These are phyloP conservation scores for Calonectria hawksworthii DNA, from an alignment of 2,329 filamentous ascomycete species.

Conservation along the genomic window DNA sequence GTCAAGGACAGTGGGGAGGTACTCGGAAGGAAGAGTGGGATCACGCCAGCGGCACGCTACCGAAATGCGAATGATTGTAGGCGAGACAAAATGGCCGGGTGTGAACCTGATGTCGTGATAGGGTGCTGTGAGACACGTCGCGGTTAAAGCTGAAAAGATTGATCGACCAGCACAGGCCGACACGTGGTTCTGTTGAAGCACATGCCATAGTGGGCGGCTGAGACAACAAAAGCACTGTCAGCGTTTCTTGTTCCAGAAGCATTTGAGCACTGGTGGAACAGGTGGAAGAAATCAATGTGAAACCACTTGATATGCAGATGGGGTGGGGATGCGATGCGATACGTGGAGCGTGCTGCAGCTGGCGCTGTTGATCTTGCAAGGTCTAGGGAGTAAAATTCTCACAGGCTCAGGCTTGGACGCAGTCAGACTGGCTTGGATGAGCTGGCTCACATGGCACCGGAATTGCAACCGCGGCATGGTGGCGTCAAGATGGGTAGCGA, in stretches of 20 bases:
- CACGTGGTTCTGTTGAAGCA: constrained; percentile 21
- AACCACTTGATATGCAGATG: constrained; percentile 11
- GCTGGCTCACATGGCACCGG: constrained; percentile 13
- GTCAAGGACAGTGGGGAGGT: background rate
- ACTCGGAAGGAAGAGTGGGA: background rate
- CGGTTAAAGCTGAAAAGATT: constrained; percentile 1
- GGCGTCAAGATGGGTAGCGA: background rate
- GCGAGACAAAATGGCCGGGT: background rate
- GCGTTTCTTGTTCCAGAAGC: constrained; percentile 9
- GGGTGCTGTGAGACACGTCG: constrained; percentile 14
- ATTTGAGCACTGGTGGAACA: background rate
- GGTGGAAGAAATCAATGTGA: background rate
- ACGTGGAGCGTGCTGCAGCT: constrained; percentile 15
- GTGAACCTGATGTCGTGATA: background rate
- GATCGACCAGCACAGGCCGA: constrained; percentile 9
- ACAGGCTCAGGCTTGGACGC: background rate
- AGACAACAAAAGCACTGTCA: constrained; percentile 11
- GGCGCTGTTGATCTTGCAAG: constrained; percentile 22
- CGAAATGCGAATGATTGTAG: background rate
- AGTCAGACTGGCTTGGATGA: background rate
- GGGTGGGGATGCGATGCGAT: background rate
- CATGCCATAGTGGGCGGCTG: constrained; percentile 11
- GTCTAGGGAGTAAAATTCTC: constrained; percentile 16
- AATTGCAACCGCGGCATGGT: constrained; percentile 7
- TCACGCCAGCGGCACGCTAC: constrained; percentile 10